Conservation (phyloP, 2,329 filamentous ascomycete genomes). For the Canariomyces notabilis region DNA sequence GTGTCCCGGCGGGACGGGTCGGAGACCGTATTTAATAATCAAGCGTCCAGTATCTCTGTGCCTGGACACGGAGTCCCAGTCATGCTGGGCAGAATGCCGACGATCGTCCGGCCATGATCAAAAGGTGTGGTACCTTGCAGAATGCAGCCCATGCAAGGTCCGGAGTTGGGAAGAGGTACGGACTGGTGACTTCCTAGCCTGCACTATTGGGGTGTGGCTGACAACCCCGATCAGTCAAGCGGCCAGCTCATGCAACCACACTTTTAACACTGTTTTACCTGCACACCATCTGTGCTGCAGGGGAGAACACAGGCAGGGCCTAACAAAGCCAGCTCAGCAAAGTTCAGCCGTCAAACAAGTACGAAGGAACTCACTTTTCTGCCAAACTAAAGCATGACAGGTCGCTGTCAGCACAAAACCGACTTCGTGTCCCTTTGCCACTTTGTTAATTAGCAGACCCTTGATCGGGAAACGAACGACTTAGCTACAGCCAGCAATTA, state of each 20-base stretch:
- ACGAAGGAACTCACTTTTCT: background rate
- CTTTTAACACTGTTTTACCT: background rate
- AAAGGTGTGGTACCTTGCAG: conserved; percentile 15
- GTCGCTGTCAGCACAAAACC: conserved; percentile 3
- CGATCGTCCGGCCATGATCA: conserved; percentile 7
- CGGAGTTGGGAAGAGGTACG: background rate
- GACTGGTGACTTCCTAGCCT: too few relatives aligned
- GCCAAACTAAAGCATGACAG: conserved; percentile 7
- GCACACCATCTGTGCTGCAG: conserved; percentile 11
- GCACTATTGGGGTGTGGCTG: conserved; percentile 7
- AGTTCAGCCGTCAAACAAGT: conserved; percentile 4
- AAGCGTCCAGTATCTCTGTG: background rate
- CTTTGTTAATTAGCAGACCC: too few relatives aligned
- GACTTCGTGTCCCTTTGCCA: background rate
- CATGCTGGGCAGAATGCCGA: background rate
- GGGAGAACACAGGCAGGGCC: background rate
- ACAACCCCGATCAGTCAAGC: too few relatives aligned
- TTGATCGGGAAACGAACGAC: background rate
- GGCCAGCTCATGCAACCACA: background rate
- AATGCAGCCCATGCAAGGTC: background rate
- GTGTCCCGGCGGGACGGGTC: background rate
- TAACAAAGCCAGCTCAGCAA: conserved; percentile 9
- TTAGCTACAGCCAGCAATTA: background rate
- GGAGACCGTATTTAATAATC: conserved; percentile 6
- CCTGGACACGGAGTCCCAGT: conserved; percentile 3